These are phyloP conservation scores for Phytophthora colocasiae DNA, from an alignment of 352 stramenopile species.

Conservation along the genomic window DNA sequence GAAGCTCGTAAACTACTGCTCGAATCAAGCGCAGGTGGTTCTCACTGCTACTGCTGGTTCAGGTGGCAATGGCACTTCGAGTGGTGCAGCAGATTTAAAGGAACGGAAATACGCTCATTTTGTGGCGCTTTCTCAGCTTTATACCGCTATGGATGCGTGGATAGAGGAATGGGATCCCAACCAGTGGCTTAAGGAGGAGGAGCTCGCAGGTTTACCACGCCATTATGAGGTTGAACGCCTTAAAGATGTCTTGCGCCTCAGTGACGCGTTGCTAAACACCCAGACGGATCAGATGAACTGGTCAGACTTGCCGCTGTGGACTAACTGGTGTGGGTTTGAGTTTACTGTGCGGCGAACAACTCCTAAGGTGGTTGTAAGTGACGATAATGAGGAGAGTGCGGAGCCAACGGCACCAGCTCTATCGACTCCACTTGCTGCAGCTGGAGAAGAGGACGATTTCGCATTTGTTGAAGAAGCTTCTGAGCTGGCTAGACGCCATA, in stretches of 20 bases:
- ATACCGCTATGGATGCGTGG: constrained; percentile 89
- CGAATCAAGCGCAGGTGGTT: constrained; percentile 67
- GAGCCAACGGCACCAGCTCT: constrained; percentile 2
- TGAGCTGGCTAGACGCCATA: constrained; percentile 63
- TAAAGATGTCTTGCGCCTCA: constrained; percentile 74
- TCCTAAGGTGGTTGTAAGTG: constrained; percentile 7
- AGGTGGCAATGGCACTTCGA: not conserved
- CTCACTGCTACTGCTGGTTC: constrained; percentile 45
- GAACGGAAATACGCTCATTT: constrained; percentile 63
- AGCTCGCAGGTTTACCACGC: constrained; percentile 69
- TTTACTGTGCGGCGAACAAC: constrained; percentile 50
- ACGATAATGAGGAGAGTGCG: constrained; percentile 9
- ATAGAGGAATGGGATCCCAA: constrained; percentile 85
- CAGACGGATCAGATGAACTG: constrained; percentile 47
- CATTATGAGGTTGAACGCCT: constrained; percentile 81
- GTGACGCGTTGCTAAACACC: constrained; percentile 63
- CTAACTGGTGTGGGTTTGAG: constrained; percentile 72
- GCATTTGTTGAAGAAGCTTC: constrained; percentile 81
- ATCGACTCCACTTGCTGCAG: constrained; percentile 29
- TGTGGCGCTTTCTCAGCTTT: constrained; percentile 68
- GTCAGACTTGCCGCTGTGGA: constrained; percentile 68
- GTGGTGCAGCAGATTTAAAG: constrained; percentile 40
- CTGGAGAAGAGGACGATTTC: constrained; percentile 75
- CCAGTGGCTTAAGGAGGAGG: constrained; percentile 76
- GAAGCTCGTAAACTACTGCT: constrained; percentile 67